Base-by-base conservation (phyloP, 768 basidiomycete genomes). In the Saitozyma sp. region DNA sequence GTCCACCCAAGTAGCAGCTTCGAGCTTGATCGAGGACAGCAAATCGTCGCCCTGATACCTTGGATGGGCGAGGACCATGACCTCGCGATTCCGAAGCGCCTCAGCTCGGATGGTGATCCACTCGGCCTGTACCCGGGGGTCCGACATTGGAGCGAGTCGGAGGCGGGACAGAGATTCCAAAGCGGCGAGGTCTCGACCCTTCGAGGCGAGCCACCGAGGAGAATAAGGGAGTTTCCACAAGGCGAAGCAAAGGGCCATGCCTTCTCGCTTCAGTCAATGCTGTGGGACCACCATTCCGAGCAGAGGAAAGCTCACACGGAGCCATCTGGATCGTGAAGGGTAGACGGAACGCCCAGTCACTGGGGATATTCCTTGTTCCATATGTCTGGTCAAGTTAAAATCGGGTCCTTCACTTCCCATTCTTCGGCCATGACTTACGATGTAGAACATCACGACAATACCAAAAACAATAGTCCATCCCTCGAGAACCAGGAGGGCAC, bases 171-270 rank as follows among this genome's bases (percentile, higher is more conserved):
- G 64, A 1, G 63, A 56, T 7, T 63, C 54, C 41, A 65, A 51
- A 1, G 57, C 56, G n/a, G 67, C 71, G 14, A 53, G 42, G 16
- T 67, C 51, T 0, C 66, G 52, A 13, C 71, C 71, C 20, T 64
- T 48, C 9, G 46, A 38, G 7, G 64, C 62, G 48, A 70, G 66
- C 71, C 71, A 73, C 11, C 69, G 65, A 10, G 69, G 69, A 1
- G 66, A 63, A 17, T 61, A 63, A 9, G 68, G 63, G 11, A 64
- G 62, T 20, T 60, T 11, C n/a, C 46, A 64, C 42, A 61, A 43
- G 7, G 50, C 9, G 19, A 39, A 48, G 17, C 20, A 20, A 9
- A 67, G 13, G 37, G 9, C 58, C 51, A 19, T 58, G 54, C n/a
- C n/a, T n/a, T n/a, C n/a, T n/a, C n/a, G n/a, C n/a, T n/a, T n/a